Evolutionary conservation across 2,329 filamentous ascomycete species (phyloP).

Genomic region (Hymenoscyphus repandus): DNA sequence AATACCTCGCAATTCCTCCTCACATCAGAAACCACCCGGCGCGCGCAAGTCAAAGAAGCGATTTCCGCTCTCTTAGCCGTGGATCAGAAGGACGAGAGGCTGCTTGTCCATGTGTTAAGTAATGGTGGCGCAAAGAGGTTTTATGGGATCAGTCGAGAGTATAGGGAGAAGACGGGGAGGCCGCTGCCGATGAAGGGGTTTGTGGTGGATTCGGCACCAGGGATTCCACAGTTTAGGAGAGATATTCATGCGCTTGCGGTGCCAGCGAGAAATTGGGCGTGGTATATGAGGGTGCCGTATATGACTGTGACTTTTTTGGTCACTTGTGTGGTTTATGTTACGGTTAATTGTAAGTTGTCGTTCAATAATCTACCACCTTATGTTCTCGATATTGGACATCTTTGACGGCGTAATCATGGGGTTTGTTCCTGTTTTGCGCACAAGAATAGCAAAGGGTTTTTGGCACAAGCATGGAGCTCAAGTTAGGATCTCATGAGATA

Average conservation of each 20-base stretch:
- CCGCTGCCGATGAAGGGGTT: constrained; percentile 14
- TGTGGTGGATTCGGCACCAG: constrained; percentile 23
- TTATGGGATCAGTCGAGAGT: constrained; percentile 16
- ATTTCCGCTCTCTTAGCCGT: constrained; percentile 16
- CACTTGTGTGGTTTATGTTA: constrained; percentile 14
- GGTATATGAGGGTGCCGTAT: constrained; percentile 17
- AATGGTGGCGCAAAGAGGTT: constrained; percentile 46
- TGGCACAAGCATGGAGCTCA: too few relatives aligned
- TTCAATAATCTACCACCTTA: not conserved
- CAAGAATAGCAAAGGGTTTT: too few relatives aligned
- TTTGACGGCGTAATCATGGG: too few relatives aligned
- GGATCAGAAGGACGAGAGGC: constrained; percentile 25
- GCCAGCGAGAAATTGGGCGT: constrained; percentile 9
- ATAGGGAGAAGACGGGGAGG: constrained; percentile 11
- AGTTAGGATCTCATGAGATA: too few relatives aligned
- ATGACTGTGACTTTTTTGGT: constrained; percentile 5
- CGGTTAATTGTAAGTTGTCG: constrained; percentile 15
- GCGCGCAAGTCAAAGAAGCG: constrained; percentile 30
- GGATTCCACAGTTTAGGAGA: constrained; percentile 23
- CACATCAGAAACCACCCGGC: constrained; percentile 24
- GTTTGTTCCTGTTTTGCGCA: too few relatives aligned
- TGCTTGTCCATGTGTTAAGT: constrained; percentile 51
- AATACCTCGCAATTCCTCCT: constrained; percentile 41
- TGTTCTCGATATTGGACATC: not conserved
- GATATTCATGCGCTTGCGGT: constrained; percentile 22